Base-by-base conservation (phyloP, 371 early-diverging fungal species). In the Haplosporangium sp. region DNA sequence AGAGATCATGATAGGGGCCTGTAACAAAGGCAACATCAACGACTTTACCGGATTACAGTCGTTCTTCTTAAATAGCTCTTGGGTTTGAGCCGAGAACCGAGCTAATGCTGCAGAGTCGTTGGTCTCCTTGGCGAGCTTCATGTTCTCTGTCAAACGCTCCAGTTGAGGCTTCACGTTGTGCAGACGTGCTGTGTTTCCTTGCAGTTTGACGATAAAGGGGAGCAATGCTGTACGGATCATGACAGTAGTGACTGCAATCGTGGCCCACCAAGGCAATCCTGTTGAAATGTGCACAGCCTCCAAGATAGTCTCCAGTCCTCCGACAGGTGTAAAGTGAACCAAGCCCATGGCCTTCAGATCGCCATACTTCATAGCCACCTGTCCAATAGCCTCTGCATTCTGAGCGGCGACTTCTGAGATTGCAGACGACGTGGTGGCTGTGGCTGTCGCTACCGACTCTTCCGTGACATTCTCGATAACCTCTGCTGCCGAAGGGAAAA, bases 251-350 rank as follows among this genome's bases (percentile, higher is more conserved):
- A 81, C 82, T 2, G 87, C 88, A 61, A 98, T 96, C 8, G 96
- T 90, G 0, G 86, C 95, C 93, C 94, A 97, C 98, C 98, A 98
- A 11, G 98, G 97, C 59, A 98, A 69, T 1, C 96, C 97, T 11
- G 91, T 89, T 46, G 85, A 83, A 8, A 97, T 92, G 74, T 96
- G 90, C 45, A 94, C 80, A 21, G 85, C 86, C 81, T 98, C 98
- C 59, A 97, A 67, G 23, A 90, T 68, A 2, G 85, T 84, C 79
- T 97, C 92, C 48, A 92, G 69, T 38, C 86, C 73, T 48, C 95
- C 97, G 2, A 92, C 92, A 23, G 96, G 96, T 6, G 94, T 87
- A 59, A 83, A 89, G 63, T 91, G 84, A 67, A 87, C 90, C 59
- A 95, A 83, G 18, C 95, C 95, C 84, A 93, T 85, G 5, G 89